phyloP scores from a whole-genome alignment of 129 eudicot species.

The Centrapalus pauciflorus region DNA sequence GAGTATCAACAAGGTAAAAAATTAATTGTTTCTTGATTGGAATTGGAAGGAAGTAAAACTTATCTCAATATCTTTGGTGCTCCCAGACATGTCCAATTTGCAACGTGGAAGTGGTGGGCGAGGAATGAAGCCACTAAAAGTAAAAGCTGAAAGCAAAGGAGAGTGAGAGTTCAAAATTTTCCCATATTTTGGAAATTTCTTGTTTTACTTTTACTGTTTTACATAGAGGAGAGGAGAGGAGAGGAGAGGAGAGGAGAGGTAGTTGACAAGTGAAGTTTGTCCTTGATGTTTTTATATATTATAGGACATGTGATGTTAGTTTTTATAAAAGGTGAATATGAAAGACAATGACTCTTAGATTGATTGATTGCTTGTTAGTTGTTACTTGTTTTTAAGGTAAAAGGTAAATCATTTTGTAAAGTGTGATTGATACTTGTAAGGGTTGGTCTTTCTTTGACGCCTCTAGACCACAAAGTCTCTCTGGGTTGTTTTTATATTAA shows the following conservation, averaged over 20 bases:
- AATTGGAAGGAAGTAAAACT: not conserved
- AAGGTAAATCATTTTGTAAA: no score
- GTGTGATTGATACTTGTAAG: no score
- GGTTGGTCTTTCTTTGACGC: no score
- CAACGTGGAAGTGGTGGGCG: slow-evolving; percentile 67
- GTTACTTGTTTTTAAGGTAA: not conserved
- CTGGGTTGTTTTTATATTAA: no score
- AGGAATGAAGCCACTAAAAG: slow-evolving; percentile 34
- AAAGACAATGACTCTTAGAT: slow-evolving; percentile 17
- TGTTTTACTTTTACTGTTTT: slow-evolving; percentile 11
- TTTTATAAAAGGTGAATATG: slow-evolving; percentile 35
- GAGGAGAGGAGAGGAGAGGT: no score
- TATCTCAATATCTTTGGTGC: not conserved
- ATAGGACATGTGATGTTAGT: slow-evolving; percentile 22
- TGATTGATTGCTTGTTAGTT: not conserved
- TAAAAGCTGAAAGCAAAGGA: slow-evolving; percentile 6
- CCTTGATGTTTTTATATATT: slow-evolving; percentile 19
- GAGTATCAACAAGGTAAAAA: slow-evolving; percentile 71
- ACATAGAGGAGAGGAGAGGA: no score
- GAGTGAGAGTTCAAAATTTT: slow-evolving; percentile 11
- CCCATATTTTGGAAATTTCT: slow-evolving; percentile 5
- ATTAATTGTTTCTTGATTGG: not conserved
- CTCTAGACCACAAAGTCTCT: no score
- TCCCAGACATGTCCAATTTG: slow-evolving; percentile 78
- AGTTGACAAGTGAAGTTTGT: slow-evolving; percentile 28